Percentiles rank a stretch among this genome's conserved stretches.
Conservation (phyloP, 2,329 filamentous ascomycete genomes). For the Fusarium sublunatum region DNA sequence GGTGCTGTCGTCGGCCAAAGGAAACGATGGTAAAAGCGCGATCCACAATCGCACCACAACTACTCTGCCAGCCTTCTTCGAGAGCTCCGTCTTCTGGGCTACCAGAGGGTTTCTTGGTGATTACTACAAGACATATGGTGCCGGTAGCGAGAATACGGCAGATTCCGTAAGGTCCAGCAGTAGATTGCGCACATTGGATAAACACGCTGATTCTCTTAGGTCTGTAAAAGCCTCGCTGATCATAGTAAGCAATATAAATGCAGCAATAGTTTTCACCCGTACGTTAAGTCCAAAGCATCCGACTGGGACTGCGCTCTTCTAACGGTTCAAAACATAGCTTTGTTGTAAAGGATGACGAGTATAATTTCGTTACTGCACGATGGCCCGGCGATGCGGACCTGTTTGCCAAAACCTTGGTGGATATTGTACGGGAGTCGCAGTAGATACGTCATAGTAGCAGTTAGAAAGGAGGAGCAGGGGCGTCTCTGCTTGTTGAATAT, state of each 20-base stretch:
- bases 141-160: not conserved
- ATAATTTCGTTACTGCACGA: not conserved
- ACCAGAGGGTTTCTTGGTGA: not conserved
- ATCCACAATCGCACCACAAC: not conserved
- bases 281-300: accelerated
- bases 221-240: not conserved
- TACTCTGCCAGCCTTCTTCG: not conserved
- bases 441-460: too few relatives aligned
- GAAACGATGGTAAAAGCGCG: not conserved
- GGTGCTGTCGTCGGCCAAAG: not conserved
- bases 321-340: accelerated
- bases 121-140: not conserved
- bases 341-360: not conserved
- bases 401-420: accelerated
- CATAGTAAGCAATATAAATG: not conserved
- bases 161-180: not conserved
- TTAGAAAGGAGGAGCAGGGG: too few relatives aligned
- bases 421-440: not conserved
- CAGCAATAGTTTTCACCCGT: not conserved
- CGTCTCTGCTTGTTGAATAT: too few relatives aligned
- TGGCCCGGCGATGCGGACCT: not conserved
- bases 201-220: not conserved
- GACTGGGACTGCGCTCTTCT: accelerated
- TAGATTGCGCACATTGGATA: not conserved
- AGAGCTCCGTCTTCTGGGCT: not conserved